Percentiles rank a stretch among this genome's conserved stretches.
Evolutionary conservation across 2,329 filamentous ascomycete species (phyloP).

Genomic region (Rhynchosporium graminicola): DNA sequence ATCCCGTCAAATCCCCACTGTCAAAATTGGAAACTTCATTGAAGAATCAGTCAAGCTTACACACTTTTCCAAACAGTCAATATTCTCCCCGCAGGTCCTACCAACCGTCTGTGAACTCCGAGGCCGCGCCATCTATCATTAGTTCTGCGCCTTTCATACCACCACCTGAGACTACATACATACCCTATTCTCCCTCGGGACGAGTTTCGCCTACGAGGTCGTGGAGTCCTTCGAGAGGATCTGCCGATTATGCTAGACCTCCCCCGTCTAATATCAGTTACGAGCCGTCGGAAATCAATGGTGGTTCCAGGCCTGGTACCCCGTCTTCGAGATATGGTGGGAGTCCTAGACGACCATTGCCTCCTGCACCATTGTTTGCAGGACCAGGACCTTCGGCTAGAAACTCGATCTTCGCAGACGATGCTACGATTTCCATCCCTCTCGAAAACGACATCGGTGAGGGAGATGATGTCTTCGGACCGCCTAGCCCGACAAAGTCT

Average conservation of each 20-base stretch:
- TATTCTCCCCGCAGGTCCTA: conserved; percentile 47
- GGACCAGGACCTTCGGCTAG: conserved; percentile 51
- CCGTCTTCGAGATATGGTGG: conserved; percentile 87
- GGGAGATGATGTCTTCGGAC: conserved; percentile 70
- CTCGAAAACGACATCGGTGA: conserved; percentile 56
- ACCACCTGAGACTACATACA: conserved; percentile 64
- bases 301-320: conserved; percentile 85
- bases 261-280: conserved; percentile 74
- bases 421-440: conserved; percentile 72
- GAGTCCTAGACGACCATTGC: conserved; percentile 82
- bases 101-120: conserved; percentile 49
- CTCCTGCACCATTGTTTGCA: conserved; percentile 83
- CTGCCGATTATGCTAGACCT: conserved; percentile 62
- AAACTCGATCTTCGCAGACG: conserved; percentile 59
- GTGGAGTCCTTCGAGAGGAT: conserved; percentile 56
- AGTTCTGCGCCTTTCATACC: conserved; percentile 62
- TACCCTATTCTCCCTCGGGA: conserved; percentile 54
- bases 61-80: conserved; percentile 31
- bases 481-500: conserved; percentile 43
- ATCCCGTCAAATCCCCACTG: conserved; percentile 42
- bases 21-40: conserved; percentile 26
- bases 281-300: conserved; percentile 86
- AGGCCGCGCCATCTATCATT: conserved; percentile 51
- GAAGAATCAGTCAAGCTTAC: conserved; percentile 35
- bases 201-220: conserved; percentile 56